Evolutionary conservation across 2,329 filamentous ascomycete species (phyloP), one percentile per base, ranked within the genome.

Genomic region (Aciculosporium take): DNA sequence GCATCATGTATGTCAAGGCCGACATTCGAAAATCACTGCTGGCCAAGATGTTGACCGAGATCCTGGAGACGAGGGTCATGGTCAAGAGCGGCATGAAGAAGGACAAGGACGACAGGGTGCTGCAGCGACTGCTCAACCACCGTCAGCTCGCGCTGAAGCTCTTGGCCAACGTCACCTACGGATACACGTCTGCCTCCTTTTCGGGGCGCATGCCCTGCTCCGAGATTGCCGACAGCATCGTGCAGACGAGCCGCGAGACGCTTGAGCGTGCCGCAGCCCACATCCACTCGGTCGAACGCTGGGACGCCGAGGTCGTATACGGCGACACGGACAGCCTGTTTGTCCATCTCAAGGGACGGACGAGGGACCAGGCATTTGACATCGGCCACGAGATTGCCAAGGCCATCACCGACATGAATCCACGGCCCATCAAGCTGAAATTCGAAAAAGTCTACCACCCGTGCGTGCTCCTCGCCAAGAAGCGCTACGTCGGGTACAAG

Each of bases 371-470:
- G 57, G 93, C 93, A 0, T 98, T 98, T 59, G 73, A 81, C 41
- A 87, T 98, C 40, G 93, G 91, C 24, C 78, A 88, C 50, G 89
- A 96, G 56, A 98, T 98, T 46, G 82, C 88, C 27, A 76, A 83
- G 53, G 79, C 81, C 12, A 77, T 98, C 43, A 96, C 91, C 0
- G 74, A 85, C 41, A 81, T 84, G 66, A 98, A 95, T 54, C 93
- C 91, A 2, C 76, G 81, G 1, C 91, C 91, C 0, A 69, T 98
- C 50, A 96, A 94, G 61, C 79, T 98, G 48, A 96, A 96, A 57
- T 95, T 98, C 51, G 91, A 98, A 58, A 98, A 98, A 53, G 89
- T 98, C 1, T 98, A 98, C 60, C 84, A 94, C 48, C 91, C 93
- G 0, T 96, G 89, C 56, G 79, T 96, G 0, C 71, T 98, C 4